Conservation (phyloP, 2,329 filamentous ascomycete genomes). For the Helotiales sp. region DNA sequence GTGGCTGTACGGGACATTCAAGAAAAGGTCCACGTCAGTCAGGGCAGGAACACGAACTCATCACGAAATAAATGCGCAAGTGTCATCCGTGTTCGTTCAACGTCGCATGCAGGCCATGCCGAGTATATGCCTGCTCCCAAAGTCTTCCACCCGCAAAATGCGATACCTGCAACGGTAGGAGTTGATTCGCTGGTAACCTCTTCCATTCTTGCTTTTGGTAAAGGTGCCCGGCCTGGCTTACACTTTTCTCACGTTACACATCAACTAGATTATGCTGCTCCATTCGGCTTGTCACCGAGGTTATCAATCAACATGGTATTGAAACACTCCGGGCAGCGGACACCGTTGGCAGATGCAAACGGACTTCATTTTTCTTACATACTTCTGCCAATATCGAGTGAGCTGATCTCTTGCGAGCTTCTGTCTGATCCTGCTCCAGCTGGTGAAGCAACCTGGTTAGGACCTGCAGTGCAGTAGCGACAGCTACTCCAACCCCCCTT, state of each 20-base stretch:
- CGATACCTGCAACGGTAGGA: neutral
- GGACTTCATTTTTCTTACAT: conserved; percentile 1
- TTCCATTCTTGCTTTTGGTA: neutral
- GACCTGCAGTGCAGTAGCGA: neutral
- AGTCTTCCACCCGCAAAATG: conserved; percentile 4
- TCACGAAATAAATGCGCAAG: conserved; percentile 14
- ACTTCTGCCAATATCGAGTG: neutral
- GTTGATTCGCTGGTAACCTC: neutral
- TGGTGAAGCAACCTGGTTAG: neutral
- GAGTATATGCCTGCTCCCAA: conserved; percentile 8
- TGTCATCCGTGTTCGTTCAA: conserved; percentile 25
- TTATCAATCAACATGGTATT: conserved; percentile 12
- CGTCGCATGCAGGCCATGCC: conserved; percentile 27
- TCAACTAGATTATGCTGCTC: conserved; percentile 19
- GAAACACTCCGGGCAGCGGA: conserved; percentile 10
- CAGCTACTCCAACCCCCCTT: conserved; percentile 9
- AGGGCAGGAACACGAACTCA: conserved; percentile 14
- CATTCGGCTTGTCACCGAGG: conserved; percentile 20
- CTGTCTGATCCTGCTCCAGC: neutral
- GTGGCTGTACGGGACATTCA: conserved; percentile 20
- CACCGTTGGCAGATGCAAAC: conserved; percentile 18
- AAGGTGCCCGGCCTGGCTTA: neutral
- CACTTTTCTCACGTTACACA: conserved; percentile 11
- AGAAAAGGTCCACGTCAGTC: conserved; percentile 2
- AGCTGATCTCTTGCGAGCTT: conserved; percentile 1